Evolutionary conservation across 495 filamentous ascomycete genomes (phyloP).

Genomic region (Neurospora terricola): DNA sequence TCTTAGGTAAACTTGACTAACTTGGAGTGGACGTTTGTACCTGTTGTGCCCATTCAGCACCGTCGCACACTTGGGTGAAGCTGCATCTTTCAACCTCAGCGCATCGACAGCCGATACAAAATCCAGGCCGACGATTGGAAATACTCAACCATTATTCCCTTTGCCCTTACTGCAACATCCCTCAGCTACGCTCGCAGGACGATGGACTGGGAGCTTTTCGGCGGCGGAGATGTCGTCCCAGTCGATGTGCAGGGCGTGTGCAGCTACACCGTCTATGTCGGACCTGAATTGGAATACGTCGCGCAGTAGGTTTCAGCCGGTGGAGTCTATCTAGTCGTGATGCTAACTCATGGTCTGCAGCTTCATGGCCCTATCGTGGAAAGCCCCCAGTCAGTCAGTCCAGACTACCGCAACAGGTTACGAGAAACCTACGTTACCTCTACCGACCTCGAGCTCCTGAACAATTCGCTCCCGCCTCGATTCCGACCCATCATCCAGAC

Average conservation of each 20-base stretch:
- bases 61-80: too few relatives aligned
- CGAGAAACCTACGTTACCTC: conserved; percentile 14
- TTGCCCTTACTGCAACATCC: too few relatives aligned
- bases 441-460: conserved; percentile 23
- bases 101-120: too few relatives aligned
- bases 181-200: too few relatives aligned
- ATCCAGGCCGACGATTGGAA: too few relatives aligned
- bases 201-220: conserved; percentile 9
- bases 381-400: conserved; percentile 20
- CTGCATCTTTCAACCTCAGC: too few relatives aligned
- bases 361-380: conserved; percentile 31
- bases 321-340: conserved; percentile 24
- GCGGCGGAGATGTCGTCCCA: conserved; percentile 23
- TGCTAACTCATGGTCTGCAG: conserved; percentile 22
- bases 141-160: too few relatives aligned
- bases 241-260: conserved; percentile 31
- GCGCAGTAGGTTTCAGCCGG: conserved; percentile 22
- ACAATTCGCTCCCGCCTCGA: conserved; percentile 22
- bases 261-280: conserved; percentile 35
- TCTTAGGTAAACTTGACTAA: too few relatives aligned
- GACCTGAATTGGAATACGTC: conserved; percentile 27
- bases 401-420: conserved; percentile 14
- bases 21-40: too few relatives aligned
- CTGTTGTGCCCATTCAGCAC: too few relatives aligned
- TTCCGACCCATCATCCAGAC: conserved; percentile 27